These are phyloP conservation scores for Salix caprea DNA, from an alignment of 345 rosid genomes.

Conservation along the genomic window DNA sequence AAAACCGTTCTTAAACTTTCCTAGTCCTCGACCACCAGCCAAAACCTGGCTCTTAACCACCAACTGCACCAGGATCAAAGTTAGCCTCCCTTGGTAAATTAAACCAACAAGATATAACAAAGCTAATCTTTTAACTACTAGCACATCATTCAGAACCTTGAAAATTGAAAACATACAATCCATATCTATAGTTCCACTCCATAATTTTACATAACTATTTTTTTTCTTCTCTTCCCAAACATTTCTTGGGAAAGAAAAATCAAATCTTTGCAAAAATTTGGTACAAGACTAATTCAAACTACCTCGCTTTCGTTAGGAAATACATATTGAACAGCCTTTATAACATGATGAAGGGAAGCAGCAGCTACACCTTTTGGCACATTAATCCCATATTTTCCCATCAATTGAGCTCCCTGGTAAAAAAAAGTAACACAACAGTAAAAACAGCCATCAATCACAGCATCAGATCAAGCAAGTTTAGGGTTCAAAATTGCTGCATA, in stretches of 20 bases:
- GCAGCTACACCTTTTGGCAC: constrained; percentile 90
- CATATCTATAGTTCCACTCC: neutral
- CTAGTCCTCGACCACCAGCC: constrained; percentile 99
- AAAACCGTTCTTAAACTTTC: constrained; percentile 82
- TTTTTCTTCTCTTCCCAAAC: neutral
- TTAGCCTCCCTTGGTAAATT: neutral
- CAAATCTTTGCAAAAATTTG: neutral
- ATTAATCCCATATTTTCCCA: constrained; percentile 85
- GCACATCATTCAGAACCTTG: neutral
- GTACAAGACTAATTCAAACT: neutral
- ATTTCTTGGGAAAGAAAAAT: neutral
- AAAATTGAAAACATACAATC: neutral
- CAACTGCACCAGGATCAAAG: constrained; percentile 45
- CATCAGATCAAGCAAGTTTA: neutral
- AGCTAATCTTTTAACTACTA: neutral
- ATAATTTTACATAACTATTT: neutral
- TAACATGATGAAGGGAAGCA: constrained; percentile 60
- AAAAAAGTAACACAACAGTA: neutral
- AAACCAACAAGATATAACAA: neutral
- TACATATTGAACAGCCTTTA: constrained; percentile 47
- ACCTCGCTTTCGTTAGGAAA: constrained; percentile 83
- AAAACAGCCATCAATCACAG: neutral
- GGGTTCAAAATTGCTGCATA: neutral
- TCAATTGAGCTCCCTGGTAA: constrained; percentile 83
- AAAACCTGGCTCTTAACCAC: constrained; percentile 97